Conservation (phyloP, 148 eudicot genomes). For the Rhododendron molle region DNA sequence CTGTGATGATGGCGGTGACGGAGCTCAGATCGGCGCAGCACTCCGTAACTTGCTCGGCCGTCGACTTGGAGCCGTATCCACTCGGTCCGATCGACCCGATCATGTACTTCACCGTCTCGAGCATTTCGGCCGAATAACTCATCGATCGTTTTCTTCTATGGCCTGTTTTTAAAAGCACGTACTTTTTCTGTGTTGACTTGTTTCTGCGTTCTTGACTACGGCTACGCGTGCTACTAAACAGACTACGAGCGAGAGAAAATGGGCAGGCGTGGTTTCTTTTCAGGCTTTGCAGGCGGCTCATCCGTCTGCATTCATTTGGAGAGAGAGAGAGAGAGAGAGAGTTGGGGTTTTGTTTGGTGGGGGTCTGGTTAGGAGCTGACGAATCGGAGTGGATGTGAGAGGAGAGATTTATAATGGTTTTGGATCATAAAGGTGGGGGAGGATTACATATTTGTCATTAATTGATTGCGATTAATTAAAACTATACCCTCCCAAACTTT, state of each 20-base stretch:
- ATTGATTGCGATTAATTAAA: conserved; percentile 8
- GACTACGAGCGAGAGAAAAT: not conserved
- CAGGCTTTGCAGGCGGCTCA: conserved; percentile 12
- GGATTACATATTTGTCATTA: conserved; percentile 58
- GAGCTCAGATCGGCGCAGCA: conserved; percentile 37
- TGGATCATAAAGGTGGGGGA: conserved; percentile 2
- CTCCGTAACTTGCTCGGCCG: conserved; percentile 76
- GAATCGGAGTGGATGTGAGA: conserved; percentile 15
- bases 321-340: conserved; percentile 25
- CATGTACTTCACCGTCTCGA: conserved; percentile 61
- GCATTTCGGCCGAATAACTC: conserved; percentile 30
- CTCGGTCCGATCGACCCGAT: conserved; percentile 72
- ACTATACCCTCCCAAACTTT: not conserved
- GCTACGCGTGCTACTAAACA: not conserved
- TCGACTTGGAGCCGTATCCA: conserved; percentile 84
- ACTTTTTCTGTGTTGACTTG: no score
- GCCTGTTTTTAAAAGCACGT: not conserved
- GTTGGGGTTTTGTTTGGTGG: not conserved
- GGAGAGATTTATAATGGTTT: conserved; percentile 29
- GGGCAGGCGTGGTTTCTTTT: conserved; percentile 5
- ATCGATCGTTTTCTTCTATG: not conserved
- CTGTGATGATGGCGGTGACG: conserved; percentile 88
- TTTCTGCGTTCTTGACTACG: not conserved
- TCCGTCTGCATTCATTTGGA: conserved; percentile 4
- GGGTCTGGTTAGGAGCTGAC: not conserved